Evolutionary conservation across 23 red algal genomes (phyloP).

Genomic region (Gracilariopsis chorda): DNA sequence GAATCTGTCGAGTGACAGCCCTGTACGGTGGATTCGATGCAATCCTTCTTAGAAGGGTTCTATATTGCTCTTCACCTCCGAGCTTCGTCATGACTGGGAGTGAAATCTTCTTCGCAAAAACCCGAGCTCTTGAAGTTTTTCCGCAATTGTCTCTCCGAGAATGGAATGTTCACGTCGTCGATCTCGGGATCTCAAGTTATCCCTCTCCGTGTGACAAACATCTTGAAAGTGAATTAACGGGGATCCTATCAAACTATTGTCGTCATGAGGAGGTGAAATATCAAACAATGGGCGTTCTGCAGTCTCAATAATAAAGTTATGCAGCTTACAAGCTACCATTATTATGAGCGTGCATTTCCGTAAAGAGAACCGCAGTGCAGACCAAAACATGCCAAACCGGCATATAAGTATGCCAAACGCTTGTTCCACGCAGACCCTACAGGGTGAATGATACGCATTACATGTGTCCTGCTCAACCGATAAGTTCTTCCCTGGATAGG

Average conservation of each 20-base stretch:
- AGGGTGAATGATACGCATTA: neutral
- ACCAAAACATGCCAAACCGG: neutral
- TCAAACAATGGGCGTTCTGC: too few relatives aligned
- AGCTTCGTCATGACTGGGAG: too few relatives aligned
- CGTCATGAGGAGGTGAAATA: too few relatives aligned
- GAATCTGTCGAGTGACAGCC: neutral
- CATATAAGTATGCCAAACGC: neutral
- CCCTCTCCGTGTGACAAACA: too few relatives aligned
- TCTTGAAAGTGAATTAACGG: too few relatives aligned
- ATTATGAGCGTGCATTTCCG: neutral
- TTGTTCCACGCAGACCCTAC: neutral
- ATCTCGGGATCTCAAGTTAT: too few relatives aligned
- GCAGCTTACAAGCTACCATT: neutral
- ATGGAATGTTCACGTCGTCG: too few relatives aligned
- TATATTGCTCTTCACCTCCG: conserved; percentile 25
- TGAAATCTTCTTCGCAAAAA: too few relatives aligned
- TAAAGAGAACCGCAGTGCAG: neutral
- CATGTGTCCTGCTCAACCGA: neutral
- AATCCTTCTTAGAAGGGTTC: conserved; percentile 22
- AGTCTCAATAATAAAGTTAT: neutral
- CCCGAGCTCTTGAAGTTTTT: too few relatives aligned
- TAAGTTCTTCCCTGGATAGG: neutral
- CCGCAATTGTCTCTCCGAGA: too few relatives aligned
- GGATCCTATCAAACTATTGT: too few relatives aligned
- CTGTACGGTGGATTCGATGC: conserved; percentile 2